A percentile compares a stretch with the other conserved stretches of the same genome.
These are phyloP conservation scores for Pseudozyma sp. DNA, from an alignment of 1,284 basidiomycete species.

Conservation along the genomic window DNA sequence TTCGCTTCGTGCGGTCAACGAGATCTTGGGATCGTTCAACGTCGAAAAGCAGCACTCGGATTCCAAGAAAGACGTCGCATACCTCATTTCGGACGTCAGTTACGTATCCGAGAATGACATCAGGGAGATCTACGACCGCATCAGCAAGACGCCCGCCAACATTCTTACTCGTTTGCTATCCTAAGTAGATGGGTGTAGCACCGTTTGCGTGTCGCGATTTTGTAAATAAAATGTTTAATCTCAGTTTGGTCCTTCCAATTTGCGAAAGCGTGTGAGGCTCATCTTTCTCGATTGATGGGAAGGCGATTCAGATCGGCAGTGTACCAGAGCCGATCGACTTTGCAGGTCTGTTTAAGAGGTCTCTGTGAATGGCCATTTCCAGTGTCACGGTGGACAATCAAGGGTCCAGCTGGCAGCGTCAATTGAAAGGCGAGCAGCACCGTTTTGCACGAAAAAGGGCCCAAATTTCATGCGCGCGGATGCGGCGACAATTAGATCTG, in stretches of 20 bases:
- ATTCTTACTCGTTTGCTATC: slow-evolving; percentile 60
- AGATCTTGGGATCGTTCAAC: slow-evolving; percentile 89
- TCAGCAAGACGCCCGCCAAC: slow-evolving; percentile 76
- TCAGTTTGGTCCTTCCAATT: background rate
- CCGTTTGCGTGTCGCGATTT: background rate
- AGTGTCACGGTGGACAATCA: slow-evolving; percentile 1
- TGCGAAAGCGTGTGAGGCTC: background rate
- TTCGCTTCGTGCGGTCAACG: slow-evolving; percentile 95
- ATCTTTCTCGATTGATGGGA: too few relatives aligned
- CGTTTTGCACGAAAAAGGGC: background rate
- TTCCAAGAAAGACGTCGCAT: slow-evolving; percentile 92
- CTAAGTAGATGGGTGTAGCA: background rate
- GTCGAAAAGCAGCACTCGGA: slow-evolving; percentile 99
- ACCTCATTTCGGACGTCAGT: slow-evolving; percentile 94
- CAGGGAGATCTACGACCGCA: slow-evolving; percentile 82
- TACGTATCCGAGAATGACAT: slow-evolving; percentile 87
- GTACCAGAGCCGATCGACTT: too few relatives aligned
- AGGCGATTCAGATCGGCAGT: too few relatives aligned
- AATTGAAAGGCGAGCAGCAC: background rate
- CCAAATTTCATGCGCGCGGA: slow-evolving; percentile 2
- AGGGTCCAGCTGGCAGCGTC: slow-evolving; percentile 8
- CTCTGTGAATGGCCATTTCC: background rate
- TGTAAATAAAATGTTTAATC: background rate
- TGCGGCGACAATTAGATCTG: slow-evolving; percentile 1
- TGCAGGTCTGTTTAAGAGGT: too few relatives aligned